A percentile compares a stretch with the other conserved stretches of the same genome.
Conservation (phyloP, 73 alveolate species). For the Tetrahymena elliotti region DNA sequence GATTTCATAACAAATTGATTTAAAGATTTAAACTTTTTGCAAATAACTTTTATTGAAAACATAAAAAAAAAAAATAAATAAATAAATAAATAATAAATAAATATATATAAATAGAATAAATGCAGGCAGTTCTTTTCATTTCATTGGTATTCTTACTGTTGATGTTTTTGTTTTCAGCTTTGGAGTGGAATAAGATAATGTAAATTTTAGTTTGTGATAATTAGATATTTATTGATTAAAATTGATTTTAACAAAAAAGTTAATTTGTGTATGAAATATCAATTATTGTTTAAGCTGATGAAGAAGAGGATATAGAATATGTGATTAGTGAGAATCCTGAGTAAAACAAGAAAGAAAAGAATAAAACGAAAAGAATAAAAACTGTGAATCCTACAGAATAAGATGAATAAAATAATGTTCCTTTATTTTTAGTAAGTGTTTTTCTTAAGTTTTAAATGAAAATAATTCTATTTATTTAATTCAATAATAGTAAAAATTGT, state of each 20-base stretch:
- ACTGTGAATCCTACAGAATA: neutral
- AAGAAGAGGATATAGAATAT: neutral
- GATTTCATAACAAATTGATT: too few relatives aligned
- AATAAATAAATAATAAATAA: neutral
- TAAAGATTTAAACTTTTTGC: too few relatives aligned
- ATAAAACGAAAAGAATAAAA: neutral
- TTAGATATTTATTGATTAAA: too few relatives aligned
- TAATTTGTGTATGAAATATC: neutral
- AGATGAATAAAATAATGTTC: neutral
- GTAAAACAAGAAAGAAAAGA: neutral
- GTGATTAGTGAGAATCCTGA: neutral
- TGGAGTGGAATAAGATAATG: neutral
- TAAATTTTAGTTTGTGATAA: neutral
- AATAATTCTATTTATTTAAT: neutral
- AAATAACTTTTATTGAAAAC: too few relatives aligned
- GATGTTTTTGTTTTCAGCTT: neutral
- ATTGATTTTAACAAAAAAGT: neutral
- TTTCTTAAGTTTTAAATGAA: neutral
- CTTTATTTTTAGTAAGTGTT: neutral
- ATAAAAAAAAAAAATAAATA: neutral
- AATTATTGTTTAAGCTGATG: neutral
- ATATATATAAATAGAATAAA: neutral
- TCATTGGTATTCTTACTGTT: neutral
- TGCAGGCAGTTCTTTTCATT: neutral
- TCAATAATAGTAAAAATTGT: neutral